Evolutionary conservation across 345 rosid genomes (phyloP).

Genomic region (Bruguiera gymnorhiza): DNA sequence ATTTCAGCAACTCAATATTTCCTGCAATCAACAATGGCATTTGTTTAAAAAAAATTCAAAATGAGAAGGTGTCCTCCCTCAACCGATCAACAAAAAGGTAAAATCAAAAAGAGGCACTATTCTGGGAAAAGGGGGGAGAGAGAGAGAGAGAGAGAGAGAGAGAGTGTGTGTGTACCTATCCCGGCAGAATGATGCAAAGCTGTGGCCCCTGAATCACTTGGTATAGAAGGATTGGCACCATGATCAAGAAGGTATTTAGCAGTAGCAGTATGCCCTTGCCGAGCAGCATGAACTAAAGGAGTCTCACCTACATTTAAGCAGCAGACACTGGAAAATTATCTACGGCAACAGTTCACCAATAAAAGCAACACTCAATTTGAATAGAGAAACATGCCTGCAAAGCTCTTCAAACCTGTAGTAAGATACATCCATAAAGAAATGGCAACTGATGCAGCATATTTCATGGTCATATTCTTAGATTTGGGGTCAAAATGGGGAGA

Average conservation of each 20-base stretch:
- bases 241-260: conserved; percentile 72
- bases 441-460: no score
- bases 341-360: neutral
- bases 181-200: conserved; percentile 93
- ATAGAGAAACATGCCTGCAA: no score
- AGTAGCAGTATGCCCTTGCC: conserved; percentile 76
- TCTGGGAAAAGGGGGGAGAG: neutral
- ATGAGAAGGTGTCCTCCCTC: neutral
- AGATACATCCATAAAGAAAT: no score
- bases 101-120: neutral
- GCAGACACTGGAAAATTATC: conserved; percentile 13
- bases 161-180: conserved; percentile 49
- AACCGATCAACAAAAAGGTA: no score
- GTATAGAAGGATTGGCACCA: conserved; percentile 66
- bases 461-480: no score
- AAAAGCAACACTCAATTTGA: neutral
- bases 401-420: no score
- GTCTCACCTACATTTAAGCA: conserved; percentile 64
- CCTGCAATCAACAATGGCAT: conserved; percentile 43
- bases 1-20: conserved; percentile 55
- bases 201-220: conserved; percentile 82
- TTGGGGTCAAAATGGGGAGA: no score
- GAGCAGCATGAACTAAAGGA: conserved; percentile 88
- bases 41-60: neutral
- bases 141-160: neutral